phyloP scores from a whole-genome alignment of 2,329 filamentous ascomycete genomes.

The Neoscytalidium dimidiatum region DNA sequence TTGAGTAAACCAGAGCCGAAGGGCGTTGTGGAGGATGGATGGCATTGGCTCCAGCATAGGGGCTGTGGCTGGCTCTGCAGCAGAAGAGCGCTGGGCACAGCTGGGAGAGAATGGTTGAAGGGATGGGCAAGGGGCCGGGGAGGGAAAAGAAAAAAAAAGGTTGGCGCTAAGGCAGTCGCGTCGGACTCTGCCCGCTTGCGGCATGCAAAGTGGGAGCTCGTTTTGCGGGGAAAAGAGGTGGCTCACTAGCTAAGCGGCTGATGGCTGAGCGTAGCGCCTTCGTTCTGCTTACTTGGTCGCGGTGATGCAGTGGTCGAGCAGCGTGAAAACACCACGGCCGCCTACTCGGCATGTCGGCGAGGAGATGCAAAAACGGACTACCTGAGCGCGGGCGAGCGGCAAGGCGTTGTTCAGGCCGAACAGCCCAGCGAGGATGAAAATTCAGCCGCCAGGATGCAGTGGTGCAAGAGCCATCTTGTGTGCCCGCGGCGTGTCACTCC shows the following conservation, averaged over 20 bases:
- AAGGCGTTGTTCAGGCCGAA: background rate
- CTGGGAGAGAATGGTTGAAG: background rate
- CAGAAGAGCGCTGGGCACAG: background rate
- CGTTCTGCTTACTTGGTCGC: background rate
- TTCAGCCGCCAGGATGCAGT: background rate
- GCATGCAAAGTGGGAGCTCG: background rate
- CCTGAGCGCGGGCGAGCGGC: too few species aligned
- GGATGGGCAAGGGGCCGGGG: background rate
- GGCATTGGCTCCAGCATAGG: background rate
- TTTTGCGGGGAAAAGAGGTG: background rate
- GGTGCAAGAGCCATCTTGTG: background rate
- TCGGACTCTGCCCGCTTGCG: background rate
- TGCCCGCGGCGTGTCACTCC: background rate
- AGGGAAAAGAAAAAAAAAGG: background rate
- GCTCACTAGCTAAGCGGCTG: background rate
- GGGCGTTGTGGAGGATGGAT: background rate
- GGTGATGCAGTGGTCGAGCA: background rate
- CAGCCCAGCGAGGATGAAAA: background rate
- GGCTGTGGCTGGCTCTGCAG: background rate
- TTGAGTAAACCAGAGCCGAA: background rate
- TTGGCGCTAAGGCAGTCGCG: background rate
- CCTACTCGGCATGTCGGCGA: background rate
- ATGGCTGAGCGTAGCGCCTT: background rate
- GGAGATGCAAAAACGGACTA: background rate
- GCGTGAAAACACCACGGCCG: background rate